Base-by-base conservation (phyloP, 2,329 filamentous ascomycete species). In the Phymatotrichopsis omnivora region DNA sequence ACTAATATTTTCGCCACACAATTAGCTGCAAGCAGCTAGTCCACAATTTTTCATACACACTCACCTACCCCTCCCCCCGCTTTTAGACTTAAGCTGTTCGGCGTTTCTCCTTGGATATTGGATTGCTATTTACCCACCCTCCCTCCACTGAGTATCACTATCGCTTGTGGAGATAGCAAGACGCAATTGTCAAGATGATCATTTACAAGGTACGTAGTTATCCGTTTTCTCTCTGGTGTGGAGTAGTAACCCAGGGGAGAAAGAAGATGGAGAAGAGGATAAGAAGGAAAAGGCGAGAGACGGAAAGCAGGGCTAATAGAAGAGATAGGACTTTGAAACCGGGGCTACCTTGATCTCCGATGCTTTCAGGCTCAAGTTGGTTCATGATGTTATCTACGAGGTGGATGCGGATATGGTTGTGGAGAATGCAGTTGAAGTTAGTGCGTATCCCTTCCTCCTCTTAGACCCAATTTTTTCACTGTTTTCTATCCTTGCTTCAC, bases 291-390 rank as follows among this genome's bases (percentile, higher is more conserved):
- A 7, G 20, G n/a, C 10, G 32, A 22, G 7, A 22, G 8, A 20
- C 10, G 4, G 10, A 20, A n/a, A 22, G 32, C 4, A 25, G 38
- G 10, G 28, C 49, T 8, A 49, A 25, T 14, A 6, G 12, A n/a
- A n/a, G 39, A 30, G 38, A 51, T 61, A 98, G 91, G 91, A 98
- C 66, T 70, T 91, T 61, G 66, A 95, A 68, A 83, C 77, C 68
- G 84, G 72, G 57, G 89, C 95, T 71, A 91, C 98, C 81, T 76
- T 98, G 67, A 80, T 96, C 78, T 93, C 91, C 63, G 89, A 96
- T 72, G 91, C 83, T 59, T 95, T 81, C 72, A 73, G 86, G 60
- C 67, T 93, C 64, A 85, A 84, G 72, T 73, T 82, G 66, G 64
- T 89, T 55, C 83, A 87, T 66, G 78, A 76, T 58, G 72, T 83